These are phyloP conservation scores for Arabidopsis arenosa DNA, from an alignment of 345 rosid species.

Conservation along the genomic window DNA sequence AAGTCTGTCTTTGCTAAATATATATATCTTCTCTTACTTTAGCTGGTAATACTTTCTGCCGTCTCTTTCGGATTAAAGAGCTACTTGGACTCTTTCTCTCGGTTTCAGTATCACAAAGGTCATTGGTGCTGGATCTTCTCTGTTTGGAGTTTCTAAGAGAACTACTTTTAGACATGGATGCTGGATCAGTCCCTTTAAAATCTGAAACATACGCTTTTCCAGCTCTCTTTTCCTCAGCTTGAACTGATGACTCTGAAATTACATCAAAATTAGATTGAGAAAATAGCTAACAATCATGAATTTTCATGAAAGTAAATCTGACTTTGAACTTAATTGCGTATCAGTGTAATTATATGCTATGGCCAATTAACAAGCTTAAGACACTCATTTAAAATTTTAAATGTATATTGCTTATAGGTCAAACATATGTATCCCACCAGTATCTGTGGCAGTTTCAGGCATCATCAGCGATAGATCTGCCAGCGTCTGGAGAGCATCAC, in stretches of 20 bases:
- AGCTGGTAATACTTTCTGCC: conserved; percentile 62
- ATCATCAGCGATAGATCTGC: conserved; percentile 79
- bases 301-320: not conserved
- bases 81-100: conserved; percentile 51
- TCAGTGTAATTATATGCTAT: not conserved
- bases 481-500: conserved; percentile 79
- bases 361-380: conserved; percentile 26
- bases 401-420: conserved; percentile 19
- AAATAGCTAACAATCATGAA: conserved; percentile 12
- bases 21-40: conserved; percentile 55
- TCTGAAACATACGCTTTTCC: conserved; percentile 52
- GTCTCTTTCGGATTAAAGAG: conserved; percentile 56
- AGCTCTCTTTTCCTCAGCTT: conserved; percentile 57
- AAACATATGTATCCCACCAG: conserved; percentile 55
- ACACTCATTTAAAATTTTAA: not conserved
- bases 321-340: not conserved
- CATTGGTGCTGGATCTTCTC: conserved; percentile 48
- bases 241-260: conserved; percentile 60
- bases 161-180: conserved; percentile 51
- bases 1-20: conserved; percentile 21
- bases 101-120: conserved; percentile 49
- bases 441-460: conserved; percentile 70
- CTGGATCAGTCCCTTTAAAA: conserved; percentile 52
- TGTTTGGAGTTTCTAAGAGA: conserved; percentile 49
- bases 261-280: conserved; percentile 29